Evolutionary conservation across 768 basidiomycete species (phyloP).

Genomic region (Lactarius indigo): DNA sequence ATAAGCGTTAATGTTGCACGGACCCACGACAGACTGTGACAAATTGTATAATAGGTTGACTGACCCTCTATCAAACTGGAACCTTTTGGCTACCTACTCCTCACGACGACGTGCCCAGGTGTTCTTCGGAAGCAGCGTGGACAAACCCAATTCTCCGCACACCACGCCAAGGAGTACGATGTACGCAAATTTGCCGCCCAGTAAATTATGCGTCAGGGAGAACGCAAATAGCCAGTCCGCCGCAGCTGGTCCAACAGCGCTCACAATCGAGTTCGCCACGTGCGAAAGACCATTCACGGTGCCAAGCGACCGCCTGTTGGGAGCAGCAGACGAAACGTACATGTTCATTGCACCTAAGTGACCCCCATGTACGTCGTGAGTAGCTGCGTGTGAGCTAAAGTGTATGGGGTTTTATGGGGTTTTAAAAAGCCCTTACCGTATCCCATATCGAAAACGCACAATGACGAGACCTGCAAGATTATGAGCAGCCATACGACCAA

Average conservation of each 20-base stretch:
- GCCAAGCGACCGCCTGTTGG: slow-evolving; percentile 60
- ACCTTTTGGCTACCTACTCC: neutral
- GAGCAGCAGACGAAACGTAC: slow-evolving; percentile 59
- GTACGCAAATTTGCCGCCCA: neutral
- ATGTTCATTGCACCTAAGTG: slow-evolving; percentile 60
- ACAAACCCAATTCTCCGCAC: neutral
- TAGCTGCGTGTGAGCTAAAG: neutral
- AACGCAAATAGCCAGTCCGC: slow-evolving; percentile 64
- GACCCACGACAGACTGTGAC: too few species aligned
- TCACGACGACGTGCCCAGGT: neutral
- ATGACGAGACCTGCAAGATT: neutral
- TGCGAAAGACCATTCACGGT: slow-evolving; percentile 57
- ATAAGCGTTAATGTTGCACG: too few species aligned
- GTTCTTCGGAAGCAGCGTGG: neutral
- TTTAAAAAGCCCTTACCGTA: neutral
- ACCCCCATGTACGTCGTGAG: slow-evolving; percentile 20
- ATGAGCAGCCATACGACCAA: neutral
- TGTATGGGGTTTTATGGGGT: neutral
- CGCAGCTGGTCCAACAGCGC: slow-evolving; percentile 48
- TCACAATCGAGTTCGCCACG: slow-evolving; percentile 37
- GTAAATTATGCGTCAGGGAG: slow-evolving; percentile 40
- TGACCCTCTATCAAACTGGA: neutral
- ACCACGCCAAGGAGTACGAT: neutral
- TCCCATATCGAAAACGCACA: neutral
- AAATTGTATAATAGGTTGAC: too few species aligned